These are phyloP conservation scores for Melaleuca alternifolia DNA, from an alignment of 345 rosid genomes.

Conservation along the genomic window DNA sequence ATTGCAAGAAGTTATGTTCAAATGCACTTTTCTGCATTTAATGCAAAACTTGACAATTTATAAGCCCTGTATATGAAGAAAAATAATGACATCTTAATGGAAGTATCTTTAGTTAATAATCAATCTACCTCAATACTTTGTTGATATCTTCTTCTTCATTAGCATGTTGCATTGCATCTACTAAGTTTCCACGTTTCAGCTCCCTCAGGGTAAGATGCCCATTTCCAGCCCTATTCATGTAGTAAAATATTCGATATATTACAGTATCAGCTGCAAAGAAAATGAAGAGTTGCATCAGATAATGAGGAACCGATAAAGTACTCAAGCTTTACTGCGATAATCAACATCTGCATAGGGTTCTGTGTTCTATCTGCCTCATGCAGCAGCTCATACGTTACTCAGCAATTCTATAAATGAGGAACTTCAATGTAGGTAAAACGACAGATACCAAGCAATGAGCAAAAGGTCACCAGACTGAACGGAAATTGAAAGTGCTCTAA, in stretches of 20 bases:
- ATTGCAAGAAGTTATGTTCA: neutral
- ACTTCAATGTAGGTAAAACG: neutral
- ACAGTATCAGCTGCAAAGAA: slow-evolving; percentile 92
- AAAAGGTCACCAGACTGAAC: neutral
- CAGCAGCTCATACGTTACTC: neutral
- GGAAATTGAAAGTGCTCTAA: neutral
- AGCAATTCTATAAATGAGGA: neutral
- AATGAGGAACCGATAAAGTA: neutral
- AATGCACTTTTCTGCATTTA: neutral
- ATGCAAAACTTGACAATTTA: neutral
- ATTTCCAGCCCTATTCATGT: slow-evolving; percentile 81
- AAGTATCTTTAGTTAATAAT: neutral
- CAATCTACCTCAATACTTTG: slow-evolving; percentile 77
- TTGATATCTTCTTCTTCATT: slow-evolving; percentile 99
- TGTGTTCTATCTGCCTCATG: neutral
- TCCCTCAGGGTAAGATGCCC: slow-evolving; percentile 85
- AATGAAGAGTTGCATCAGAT: neutral
- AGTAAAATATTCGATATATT: slow-evolving; percentile 90
- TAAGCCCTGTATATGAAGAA: neutral
- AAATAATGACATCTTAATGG: neutral
- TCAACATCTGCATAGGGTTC: neutral
- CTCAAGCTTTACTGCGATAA: neutral
- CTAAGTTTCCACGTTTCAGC: slow-evolving; percentile 82
- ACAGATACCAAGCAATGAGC: neutral
- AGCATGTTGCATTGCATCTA: slow-evolving; percentile 86